phyloP scores from a whole-genome alignment of 1,284 basidiomycete species.

The Pulveroboletus sp. region DNA sequence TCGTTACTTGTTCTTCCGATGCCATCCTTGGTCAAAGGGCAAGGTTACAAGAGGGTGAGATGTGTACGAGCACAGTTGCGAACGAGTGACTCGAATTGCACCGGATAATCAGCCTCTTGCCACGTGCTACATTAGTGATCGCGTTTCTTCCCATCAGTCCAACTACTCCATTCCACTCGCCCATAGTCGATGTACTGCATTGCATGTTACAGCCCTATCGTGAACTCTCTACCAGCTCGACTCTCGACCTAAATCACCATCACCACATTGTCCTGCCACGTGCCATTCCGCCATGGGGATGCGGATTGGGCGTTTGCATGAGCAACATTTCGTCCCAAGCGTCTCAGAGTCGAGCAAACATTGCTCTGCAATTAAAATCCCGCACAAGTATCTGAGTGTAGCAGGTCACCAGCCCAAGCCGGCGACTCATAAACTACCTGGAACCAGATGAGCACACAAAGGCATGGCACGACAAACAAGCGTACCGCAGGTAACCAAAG shows the following conservation, averaged over 20 bases:
- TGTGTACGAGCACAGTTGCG: neutral
- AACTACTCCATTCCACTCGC: neutral
- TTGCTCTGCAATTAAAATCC: too few relatives aligned
- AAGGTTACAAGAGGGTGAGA: slow-evolving; percentile 3
- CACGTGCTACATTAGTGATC: slow-evolving; percentile 16
- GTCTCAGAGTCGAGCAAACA: too few relatives aligned
- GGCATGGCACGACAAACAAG: neutral
- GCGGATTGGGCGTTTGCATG: neutral
- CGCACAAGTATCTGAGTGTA: neutral
- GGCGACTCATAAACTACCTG: slow-evolving; percentile 14
- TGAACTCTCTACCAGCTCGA: neutral
- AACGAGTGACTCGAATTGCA: slow-evolving; percentile 18
- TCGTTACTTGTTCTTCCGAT: slow-evolving; percentile 44
- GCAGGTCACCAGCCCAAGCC: slow-evolving; percentile 14
- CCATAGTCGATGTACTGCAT: neutral
- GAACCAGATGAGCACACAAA: neutral
- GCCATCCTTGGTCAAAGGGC: slow-evolving; percentile 20
- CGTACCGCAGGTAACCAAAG: slow-evolving; percentile 11
- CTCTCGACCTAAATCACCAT: neutral
- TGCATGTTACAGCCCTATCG: neutral
- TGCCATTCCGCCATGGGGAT: slow-evolving; percentile 3
- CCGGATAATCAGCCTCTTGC: slow-evolving; percentile 2
- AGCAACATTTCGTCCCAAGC: neutral
- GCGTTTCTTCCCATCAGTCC: neutral
- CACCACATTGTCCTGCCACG: neutral